Base-by-base conservation (phyloP, 2,329 filamentous ascomycete species). In the Scorias spongiosa region DNA sequence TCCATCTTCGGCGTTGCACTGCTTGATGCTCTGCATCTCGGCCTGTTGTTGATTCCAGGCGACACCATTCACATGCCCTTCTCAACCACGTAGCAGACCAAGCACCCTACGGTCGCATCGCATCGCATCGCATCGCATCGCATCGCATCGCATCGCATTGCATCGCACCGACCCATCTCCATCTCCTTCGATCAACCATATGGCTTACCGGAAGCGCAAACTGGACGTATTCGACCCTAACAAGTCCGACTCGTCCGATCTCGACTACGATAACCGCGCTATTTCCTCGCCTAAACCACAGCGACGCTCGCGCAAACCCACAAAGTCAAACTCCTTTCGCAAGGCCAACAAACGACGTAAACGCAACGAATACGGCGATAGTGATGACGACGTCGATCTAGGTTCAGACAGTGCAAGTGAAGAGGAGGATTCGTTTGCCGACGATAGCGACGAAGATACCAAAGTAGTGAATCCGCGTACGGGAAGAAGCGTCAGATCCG, bases 391-490 rank as follows among this genome's bases (percentile, higher is more conserved):
- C 38, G 63, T 69, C 43, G 57, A 62, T 46, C 59, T 53, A 44
- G 50, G 54, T 40, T 44, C 30, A 10, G 29, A 60, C 6, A 63
- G 60, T 9, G 65, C 68, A 39, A 63, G 67, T 18, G 64, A 52
- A 53, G 57, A 47, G 14, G 66, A 63, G 2, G 11, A 12, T 15
- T 15, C 15, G 3, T 63, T 62, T 41, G 66, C 64, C 9, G 66
- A 68, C 12, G 63, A 63, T 30, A 63, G 68, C 36, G 68, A 70
- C 29, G 58, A 62, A 40, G 62, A 62, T 18, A 66, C 66, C 46
- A 69, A 72, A 1, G 71, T 74, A 53, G 65, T 69, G 46, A 78
- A 77, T 52, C 71, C 72, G 14, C 56, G 55, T 32, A 71, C 73
- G 41, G 76, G 76, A 30, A 65, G 74, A 40, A 67, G 70, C 39